Conservation (phyloP, 83 land plant genomes). For the Thuja plicata region DNA sequence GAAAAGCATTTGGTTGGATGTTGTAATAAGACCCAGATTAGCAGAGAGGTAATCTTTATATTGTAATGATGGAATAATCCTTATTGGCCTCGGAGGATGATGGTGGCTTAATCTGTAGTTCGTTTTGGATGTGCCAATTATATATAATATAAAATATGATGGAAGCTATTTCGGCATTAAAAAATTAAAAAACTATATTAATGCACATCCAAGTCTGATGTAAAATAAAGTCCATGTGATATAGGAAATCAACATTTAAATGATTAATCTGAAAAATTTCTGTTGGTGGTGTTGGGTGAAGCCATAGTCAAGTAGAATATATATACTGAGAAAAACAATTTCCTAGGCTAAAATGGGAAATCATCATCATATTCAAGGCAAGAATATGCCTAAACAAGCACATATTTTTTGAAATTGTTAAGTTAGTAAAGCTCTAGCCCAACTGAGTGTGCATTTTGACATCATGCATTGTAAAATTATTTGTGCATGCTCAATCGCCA, state of each 20-base stretch:
- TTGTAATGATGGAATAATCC: not conserved
- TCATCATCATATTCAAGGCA: not conserved
- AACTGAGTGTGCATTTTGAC: not conserved
- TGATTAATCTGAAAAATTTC: not conserved
- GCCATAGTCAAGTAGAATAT: not conserved
- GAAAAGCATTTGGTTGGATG: not conserved
- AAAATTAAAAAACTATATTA: not conserved
- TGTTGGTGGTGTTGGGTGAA: not conserved
- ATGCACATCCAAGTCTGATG: not conserved
- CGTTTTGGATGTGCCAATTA: not conserved
- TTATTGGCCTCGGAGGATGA: not conserved
- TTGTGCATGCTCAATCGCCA: not conserved
- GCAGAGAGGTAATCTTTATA: not conserved
- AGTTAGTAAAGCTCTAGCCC: not conserved
- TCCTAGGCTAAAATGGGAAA: not conserved
- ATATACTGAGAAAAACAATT: not conserved
- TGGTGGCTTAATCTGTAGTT: not conserved
- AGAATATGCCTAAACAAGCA: not conserved
- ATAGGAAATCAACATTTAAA: not conserved
- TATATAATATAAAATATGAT: not conserved
- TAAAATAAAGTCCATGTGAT: not conserved
- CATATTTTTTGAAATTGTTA: not conserved
- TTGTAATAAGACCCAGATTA: not conserved
- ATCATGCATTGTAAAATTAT: not conserved
- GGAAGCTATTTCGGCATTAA: not conserved